Conservation (phyloP, 176 grass and related monocot genomes). For the Oropetium thomaeum region DNA sequence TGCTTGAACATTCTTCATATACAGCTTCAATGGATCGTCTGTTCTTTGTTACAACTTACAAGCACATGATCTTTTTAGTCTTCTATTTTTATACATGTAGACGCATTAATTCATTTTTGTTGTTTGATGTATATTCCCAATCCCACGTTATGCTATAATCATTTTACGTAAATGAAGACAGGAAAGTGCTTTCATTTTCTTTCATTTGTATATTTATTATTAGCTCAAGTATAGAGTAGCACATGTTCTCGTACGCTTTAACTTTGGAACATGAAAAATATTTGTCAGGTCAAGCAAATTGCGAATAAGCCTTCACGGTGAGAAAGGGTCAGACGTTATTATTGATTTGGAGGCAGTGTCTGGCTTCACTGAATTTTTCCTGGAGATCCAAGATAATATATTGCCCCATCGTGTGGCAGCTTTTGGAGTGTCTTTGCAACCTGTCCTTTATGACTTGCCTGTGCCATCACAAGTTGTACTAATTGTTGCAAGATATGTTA, state of each 20-base stretch:
- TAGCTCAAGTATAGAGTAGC: conserved; percentile 11
- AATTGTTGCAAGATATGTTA: conserved; percentile 76
- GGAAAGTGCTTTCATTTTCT: conserved; percentile 23
- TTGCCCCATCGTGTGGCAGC: conserved; percentile 41
- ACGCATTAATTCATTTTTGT: neutral
- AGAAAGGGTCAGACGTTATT: conserved; percentile 45
- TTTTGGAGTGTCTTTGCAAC: conserved; percentile 66
- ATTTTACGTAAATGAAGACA: conserved; percentile 23
- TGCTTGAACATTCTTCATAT: conserved; percentile 2
- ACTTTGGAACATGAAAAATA: conserved; percentile 22
- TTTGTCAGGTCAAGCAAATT: conserved; percentile 67
- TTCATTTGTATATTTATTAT: neutral
- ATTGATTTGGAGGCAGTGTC: conserved; percentile 74
- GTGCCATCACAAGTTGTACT: conserved; percentile 61
- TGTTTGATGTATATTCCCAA: conserved; percentile 27
- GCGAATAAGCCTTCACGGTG: conserved; percentile 49
- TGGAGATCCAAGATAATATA: conserved; percentile 58
- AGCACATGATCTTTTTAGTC: neutral
- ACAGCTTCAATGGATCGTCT: neutral
- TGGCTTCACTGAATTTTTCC: conserved; percentile 70
- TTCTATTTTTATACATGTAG: conserved; percentile 7
- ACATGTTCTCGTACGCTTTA: neutral
- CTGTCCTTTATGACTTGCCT: conserved; percentile 30
- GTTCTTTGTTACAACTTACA: conserved; percentile 22
- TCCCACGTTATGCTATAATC: neutral